phyloP scores from a whole-genome alignment of 78 protist species.

The Diacronema lutheri region DNA sequence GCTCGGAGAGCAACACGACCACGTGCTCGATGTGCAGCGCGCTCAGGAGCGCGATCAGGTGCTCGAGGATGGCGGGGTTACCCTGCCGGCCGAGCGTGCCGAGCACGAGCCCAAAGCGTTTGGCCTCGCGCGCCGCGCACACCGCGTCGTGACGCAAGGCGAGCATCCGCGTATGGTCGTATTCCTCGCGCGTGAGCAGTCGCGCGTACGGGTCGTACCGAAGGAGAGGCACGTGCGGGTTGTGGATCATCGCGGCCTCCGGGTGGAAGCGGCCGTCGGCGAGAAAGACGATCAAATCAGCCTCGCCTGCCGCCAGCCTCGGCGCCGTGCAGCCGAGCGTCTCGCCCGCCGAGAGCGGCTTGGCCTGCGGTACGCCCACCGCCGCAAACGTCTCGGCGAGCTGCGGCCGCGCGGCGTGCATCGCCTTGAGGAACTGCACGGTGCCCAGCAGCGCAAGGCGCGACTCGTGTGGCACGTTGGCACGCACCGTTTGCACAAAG shows the following conservation, averaged over 20 bases:
- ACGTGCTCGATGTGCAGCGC: background rate
- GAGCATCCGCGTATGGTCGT: constrained; percentile 49
- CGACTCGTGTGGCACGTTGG: background rate
- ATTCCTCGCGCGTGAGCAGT: constrained; percentile 19
- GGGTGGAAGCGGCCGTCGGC: constrained; percentile 98
- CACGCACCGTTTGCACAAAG: background rate
- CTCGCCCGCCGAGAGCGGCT: constrained; percentile 94
- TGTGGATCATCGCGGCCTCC: constrained; percentile 91
- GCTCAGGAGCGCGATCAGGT: background rate
- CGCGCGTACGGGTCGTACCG: constrained; percentile 87
- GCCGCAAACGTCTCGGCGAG: background rate
- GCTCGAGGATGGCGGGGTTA: constrained; percentile 63
- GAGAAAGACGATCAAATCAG: constrained; percentile 24
- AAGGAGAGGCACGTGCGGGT: constrained; percentile 86
- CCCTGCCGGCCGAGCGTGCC: constrained; percentile 98
- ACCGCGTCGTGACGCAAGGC: constrained; percentile 54
- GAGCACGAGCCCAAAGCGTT: constrained; percentile 49
- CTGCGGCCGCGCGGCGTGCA: background rate
- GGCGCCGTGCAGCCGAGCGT: constrained; percentile 11
- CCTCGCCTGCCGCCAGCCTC: too few species aligned
- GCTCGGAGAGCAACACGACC: constrained; percentile 19
- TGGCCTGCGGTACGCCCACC: constrained; percentile 79
- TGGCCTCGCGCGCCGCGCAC: constrained; percentile 11
- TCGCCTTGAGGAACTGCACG: constrained; percentile 12
- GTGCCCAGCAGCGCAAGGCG: constrained; percentile 1